Evolutionary conservation across 495 filamentous ascomycete species (phyloP).

Genomic region (Astrothelium macrocarpum): DNA sequence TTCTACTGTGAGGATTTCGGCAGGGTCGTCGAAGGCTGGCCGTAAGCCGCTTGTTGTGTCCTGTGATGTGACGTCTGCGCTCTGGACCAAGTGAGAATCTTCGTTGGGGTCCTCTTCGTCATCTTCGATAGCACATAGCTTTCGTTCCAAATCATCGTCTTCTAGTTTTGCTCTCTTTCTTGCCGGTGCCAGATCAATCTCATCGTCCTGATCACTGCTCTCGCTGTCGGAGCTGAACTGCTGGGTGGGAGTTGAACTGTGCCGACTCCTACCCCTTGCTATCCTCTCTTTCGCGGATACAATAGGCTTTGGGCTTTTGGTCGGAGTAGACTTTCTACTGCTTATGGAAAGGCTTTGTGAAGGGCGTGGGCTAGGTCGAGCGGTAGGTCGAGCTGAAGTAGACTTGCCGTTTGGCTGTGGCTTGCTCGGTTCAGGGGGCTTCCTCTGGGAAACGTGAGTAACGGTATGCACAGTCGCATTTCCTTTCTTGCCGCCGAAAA

Average conservation of each 20-base stretch:
- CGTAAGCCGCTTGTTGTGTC: background rate
- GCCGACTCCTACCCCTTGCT: background rate
- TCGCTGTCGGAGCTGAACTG: slow-evolving; percentile 2
- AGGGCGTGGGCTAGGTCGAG: background rate
- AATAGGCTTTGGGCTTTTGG: background rate
- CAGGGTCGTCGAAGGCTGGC: background rate
- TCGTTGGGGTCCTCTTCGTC: background rate
- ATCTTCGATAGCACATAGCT: background rate
- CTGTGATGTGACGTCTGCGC: background rate
- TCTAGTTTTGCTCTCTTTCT: background rate
- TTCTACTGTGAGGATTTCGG: slow-evolving; percentile 16
- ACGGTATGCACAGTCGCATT: background rate
- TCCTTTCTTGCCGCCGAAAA: slow-evolving; percentile 2
- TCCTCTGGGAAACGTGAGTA: background rate
- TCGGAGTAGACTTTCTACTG: background rate
- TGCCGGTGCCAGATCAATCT: background rate
- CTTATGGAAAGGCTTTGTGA: background rate
- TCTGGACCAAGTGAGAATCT: background rate
- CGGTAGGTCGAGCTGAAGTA: background rate
- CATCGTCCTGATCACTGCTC: background rate
- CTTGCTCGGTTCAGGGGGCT: background rate
- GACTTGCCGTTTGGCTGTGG: background rate
- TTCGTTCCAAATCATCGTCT: background rate
- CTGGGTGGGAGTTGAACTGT: background rate
- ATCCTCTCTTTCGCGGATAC: background rate